phyloP scores from a whole-genome alignment of 345 rosid species.

The Acer campestre region DNA sequence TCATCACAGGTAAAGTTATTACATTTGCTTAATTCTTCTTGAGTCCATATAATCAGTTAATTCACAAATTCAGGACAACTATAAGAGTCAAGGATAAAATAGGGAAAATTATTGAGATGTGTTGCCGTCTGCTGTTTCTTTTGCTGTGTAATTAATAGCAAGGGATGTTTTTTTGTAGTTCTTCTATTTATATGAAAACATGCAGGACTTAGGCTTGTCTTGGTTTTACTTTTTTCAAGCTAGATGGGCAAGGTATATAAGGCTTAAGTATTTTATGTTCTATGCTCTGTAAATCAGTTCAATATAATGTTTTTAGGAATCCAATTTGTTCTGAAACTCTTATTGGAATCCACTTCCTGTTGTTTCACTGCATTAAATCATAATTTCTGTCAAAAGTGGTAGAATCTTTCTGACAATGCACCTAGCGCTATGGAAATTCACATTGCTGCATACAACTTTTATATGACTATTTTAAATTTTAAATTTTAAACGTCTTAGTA shows the following conservation, averaged over 20 bases:
- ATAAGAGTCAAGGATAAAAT: background rate
- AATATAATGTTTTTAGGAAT: background rate
- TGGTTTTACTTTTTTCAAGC: background rate
- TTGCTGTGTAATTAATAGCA: background rate
- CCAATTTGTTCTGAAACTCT: background rate
- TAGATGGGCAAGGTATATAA: background rate
- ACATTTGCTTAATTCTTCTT: background rate
- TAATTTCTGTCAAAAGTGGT: background rate
- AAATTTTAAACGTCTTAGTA: background rate
- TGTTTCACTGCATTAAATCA: background rate
- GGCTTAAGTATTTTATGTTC: background rate
- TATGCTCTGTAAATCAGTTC: background rate
- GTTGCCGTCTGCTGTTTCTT: background rate
- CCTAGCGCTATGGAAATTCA: background rate
- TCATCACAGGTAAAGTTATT: conserved; percentile 67
- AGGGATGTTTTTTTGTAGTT: conserved; percentile 3
- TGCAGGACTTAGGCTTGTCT: background rate
- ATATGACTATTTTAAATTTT: background rate
- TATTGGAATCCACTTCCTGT: background rate
- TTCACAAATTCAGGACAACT: background rate
- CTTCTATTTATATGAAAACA: background rate
- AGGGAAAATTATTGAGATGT: background rate
- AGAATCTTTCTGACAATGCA: background rate
- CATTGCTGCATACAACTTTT: background rate
- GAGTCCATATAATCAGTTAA: background rate